Evolutionary conservation across 2,329 filamentous ascomycete species (phyloP), one percentile per base, ranked within the genome.

Genomic region (Fusarium protoensiforme): DNA sequence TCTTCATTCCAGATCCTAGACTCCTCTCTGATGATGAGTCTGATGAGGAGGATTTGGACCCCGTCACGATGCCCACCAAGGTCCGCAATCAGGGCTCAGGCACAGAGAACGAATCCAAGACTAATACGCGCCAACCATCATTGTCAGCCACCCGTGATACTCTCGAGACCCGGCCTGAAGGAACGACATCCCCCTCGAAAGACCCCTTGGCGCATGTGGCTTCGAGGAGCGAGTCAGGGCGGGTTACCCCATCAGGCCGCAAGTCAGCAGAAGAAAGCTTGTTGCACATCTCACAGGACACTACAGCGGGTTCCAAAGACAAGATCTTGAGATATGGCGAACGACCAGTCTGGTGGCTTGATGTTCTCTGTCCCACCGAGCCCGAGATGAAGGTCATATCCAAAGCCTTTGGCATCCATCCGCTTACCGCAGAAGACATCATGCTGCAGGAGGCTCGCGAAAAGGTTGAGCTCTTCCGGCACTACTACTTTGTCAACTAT

Each of bases 401-500:
- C 33, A 97, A 97, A 79, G 90, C 96, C 0, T 99, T 99, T 80
- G 94, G 95, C 18, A 98, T 99, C 68, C 96, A 99, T 83, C 95
- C 96, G 1, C 85, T 99, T 67, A 99, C 96, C 0, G 92, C 94
- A 2, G 96, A 99, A 82, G 96, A 99, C 80, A 98, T 99, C 77
- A 92, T 98, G 89, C 92, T 98, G 86, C 94, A 98, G 81, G 96
- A 99, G 84, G 94, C 95, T 43, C 95, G 96, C 24, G 96, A 99
- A 80, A 99, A 99, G 84, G 96, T 99, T 1, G 96, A 99, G 81
- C 88, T 99, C 1, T 99, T 99, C 86, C 92, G 94, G 36, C 93
- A 97, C 81, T 99, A 99, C 84, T 99, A 99, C 83, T 98, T 99
- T 78, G 94, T 99, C 84, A 98, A 98, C 81, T 99, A 99, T 82